Conservation (phyloP, 345 rosid species). For the Lumnitzera racemosa region DNA sequence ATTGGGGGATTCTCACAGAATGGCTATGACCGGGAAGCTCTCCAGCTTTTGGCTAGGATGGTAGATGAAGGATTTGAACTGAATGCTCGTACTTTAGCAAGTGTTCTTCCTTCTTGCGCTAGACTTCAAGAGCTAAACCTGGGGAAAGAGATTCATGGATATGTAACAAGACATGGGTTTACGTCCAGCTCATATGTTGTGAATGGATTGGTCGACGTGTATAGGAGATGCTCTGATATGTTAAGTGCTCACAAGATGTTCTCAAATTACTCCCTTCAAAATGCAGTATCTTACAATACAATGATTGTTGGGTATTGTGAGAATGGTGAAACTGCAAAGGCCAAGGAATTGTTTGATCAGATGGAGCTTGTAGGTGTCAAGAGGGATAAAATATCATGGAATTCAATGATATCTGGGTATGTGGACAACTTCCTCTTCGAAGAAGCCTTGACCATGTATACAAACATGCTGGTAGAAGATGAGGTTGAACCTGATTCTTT, state of each 20-base stretch:
- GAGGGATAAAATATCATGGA: slow-evolving; percentile 49
- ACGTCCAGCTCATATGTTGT: slow-evolving; percentile 37
- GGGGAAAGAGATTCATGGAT: slow-evolving; percentile 50
- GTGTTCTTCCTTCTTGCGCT: slow-evolving; percentile 65
- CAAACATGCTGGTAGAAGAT: slow-evolving; percentile 27
- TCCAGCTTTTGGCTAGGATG: slow-evolving; percentile 37
- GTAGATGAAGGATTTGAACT: slow-evolving; percentile 39
- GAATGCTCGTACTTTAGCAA: slow-evolving; percentile 49
- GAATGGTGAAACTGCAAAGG: slow-evolving; percentile 35
- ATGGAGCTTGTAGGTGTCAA: slow-evolving; percentile 33
- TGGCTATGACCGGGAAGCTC: slow-evolving; percentile 43
- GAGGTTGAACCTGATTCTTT: slow-evolving; percentile 36
- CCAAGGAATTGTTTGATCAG: slow-evolving; percentile 32
- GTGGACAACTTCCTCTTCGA: slow-evolving; percentile 29
- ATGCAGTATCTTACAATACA: slow-evolving; percentile 44
- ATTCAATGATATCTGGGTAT: slow-evolving; percentile 54
- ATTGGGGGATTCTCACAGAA: slow-evolving; percentile 53
- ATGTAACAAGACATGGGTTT: slow-evolving; percentile 37
- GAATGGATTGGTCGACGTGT: slow-evolving; percentile 53
- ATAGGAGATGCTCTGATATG: slow-evolving; percentile 56
- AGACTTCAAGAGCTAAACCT: slow-evolving; percentile 34
- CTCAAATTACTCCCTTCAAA: slow-evolving; percentile 34
- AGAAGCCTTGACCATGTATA: slow-evolving; percentile 38
- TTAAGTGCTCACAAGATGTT: slow-evolving; percentile 37
- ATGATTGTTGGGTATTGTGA: slow-evolving; percentile 56